Evolutionary conservation across 345 rosid species (phyloP), one percentile per base, ranked within the genome.

Genomic region (Eucalyptus paniculata): DNA sequence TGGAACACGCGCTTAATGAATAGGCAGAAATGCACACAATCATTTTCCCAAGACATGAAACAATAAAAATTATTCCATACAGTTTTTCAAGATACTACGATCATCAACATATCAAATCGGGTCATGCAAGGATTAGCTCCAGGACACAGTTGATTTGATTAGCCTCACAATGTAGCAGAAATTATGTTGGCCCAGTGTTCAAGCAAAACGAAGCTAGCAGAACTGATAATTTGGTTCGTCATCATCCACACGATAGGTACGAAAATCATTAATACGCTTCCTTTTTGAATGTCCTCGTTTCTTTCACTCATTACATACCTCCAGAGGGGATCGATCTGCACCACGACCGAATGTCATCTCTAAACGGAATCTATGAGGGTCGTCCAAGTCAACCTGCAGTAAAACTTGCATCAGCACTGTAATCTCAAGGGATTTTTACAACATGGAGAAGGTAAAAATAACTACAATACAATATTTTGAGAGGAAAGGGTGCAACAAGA

Each of bases 291-390:
- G 88, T 32, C 30, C 47, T 42, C 88, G 47, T 89, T 19, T 50
- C 58, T 86, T 7, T n/a, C 18, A 50, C 44, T 44, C n/a, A 32
- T 50, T n/a, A 51, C 50, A 77, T 94, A 97, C 99, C 99, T 97
- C 97, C 90, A 98, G 91, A 23, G 99, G 99, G 88, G 99, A 95
- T 81, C 96, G 93, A 92, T 98, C 99, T 89, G 99, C 99, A 58
- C 99, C 99, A 42, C 99, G 99, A 91, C 99, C 97, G 91, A 95
- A 95, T 86, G 99, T 97, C 92, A 97, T 92, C 89, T 98, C 99
- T 23, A 97, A 87, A 28, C 99, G 97, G 91, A 94, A 98, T 91
- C 99, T 94, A 92, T 93, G 92, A 8, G 99, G 99, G 89, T 97
- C 98, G 91, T 98, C 98, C 87, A 98, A 91, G 81, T 95, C 87